Base-by-base conservation (phyloP, 2,329 filamentous ascomycete genomes). In the Aureobasidium mangrovei region DNA sequence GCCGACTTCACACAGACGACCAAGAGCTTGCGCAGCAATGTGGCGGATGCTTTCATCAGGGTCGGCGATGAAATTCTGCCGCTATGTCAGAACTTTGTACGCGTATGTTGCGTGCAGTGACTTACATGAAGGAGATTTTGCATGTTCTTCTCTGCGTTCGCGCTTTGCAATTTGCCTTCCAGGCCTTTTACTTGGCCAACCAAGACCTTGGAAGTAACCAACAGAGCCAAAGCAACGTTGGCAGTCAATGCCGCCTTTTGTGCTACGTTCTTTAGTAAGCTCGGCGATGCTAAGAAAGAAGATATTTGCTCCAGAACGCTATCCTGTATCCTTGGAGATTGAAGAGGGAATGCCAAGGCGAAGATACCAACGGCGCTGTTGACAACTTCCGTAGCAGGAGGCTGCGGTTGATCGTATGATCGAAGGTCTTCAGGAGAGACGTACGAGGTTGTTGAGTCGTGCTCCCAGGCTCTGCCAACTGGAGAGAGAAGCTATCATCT, bases 361-460 rank as follows among this genome's bases (percentile, higher is more conserved):
- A 98, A 98, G 0, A 97, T 75, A 58, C 93, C 85, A 54, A 98
- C 94, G 0, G 93, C 91, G 64, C 91, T 83, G 65, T 98, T 95
- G 57, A 97, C 88, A 28, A 95, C 91, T 65, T 95, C 91, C 0
- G 91, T 98, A 0, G 88, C 84, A 4, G 93, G 85, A 7, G 91
- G 90, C 59, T 93, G 86, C 12, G 87, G 73, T 32, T 69, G 62
- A 24, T 55, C 38, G 5, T 46, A 49, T 64, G 74, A 61, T 1
- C 76, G 70, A 58, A 76, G 71, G 2, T 40, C 12, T 24, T 75
- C 71, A 48, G 76, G 72, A 7, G 77, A 76, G 44, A 86, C 75
- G 63, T 95, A 96, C 28, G 95, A 73, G 26, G 84, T 77, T 3
- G 91, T 83, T 0, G 91, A 88, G 67, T 98, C 93, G 64, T 98